Evolutionary conservation across 2,329 filamentous ascomycete genomes (phyloP).

Genomic region (Hymenoscyphus infarciens): DNA sequence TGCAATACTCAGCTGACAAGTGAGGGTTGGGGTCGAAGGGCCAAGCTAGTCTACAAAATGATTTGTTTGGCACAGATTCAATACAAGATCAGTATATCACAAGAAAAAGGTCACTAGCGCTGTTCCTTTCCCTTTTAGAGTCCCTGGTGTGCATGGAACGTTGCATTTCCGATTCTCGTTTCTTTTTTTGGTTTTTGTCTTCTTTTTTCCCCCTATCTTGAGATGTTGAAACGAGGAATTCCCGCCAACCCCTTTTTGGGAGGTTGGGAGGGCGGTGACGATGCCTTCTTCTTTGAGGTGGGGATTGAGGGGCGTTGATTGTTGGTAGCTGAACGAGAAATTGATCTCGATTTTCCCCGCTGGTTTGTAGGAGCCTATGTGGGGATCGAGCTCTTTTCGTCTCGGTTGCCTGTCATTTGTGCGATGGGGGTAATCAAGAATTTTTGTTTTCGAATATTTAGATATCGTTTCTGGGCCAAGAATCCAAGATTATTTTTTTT

Average conservation of each 20-base stretch:
- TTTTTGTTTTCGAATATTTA: neutral
- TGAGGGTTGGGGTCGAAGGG: neutral
- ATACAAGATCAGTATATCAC: neutral
- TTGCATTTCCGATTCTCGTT: conserved; percentile 9
- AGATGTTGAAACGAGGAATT: conserved; percentile 5
- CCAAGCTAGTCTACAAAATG: conserved; percentile 3
- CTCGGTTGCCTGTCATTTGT: neutral
- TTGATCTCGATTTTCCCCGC: neutral
- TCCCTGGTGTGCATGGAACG: conserved; percentile 3
- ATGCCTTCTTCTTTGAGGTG: conserved; percentile 43
- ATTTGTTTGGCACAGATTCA: neutral
- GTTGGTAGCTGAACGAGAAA: neutral
- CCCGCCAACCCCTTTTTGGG: conserved; percentile 37
- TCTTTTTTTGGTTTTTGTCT: neutral
- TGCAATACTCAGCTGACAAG: neutral
- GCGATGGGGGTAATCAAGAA: neutral
- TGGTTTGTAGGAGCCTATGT: neutral
- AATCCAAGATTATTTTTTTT: neutral
- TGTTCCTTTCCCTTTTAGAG: neutral
- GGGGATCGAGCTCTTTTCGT: neutral
- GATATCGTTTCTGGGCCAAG: neutral
- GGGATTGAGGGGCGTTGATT: neutral
- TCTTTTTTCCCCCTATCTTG: neutral
- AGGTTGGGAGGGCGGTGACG: conserved; percentile 53
- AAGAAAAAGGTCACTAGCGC: neutral